Evolutionary conservation across 352 stramenopile species (phyloP).

Genomic region (Phytophthora tentaculata): DNA sequence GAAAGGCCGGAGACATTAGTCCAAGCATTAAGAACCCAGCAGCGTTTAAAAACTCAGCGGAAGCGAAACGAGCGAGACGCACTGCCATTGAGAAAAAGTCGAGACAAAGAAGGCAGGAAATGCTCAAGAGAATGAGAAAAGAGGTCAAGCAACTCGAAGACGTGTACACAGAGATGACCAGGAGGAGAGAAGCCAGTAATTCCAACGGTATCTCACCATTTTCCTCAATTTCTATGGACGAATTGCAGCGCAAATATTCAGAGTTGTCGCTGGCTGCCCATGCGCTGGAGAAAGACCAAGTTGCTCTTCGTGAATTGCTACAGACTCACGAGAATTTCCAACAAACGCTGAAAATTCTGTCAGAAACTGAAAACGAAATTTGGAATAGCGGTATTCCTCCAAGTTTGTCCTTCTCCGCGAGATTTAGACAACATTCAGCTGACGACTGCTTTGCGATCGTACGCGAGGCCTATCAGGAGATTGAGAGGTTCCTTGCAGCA

Average conservation of each 20-base stretch:
- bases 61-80: conserved; percentile 44
- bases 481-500: conserved; percentile 38
- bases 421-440: conserved; percentile 22
- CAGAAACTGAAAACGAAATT: conserved; percentile 1
- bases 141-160: conserved; percentile 56
- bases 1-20: conserved; percentile 7
- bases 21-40: conserved; percentile 5
- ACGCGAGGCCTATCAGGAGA: conserved; percentile 51
- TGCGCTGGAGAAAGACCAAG: conserved; percentile 47
- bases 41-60: conserved; percentile 8
- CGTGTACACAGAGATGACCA: conserved; percentile 42
- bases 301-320: conserved; percentile 27
- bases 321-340: conserved; percentile 38
- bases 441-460: conserved; percentile 49
- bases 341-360: conserved; percentile 18
- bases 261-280: conserved; percentile 44
- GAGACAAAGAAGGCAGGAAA: conserved; percentile 32
- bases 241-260: conserved; percentile 30
- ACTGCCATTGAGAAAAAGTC: conserved; percentile 67
- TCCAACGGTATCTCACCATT: neutral
- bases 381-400: conserved; percentile 32
- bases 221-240: conserved; percentile 1
- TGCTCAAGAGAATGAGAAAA: conserved; percentile 46
- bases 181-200: conserved; percentile 1
- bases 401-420: conserved; percentile 46